phyloP scores from a whole-genome alignment of 1,284 basidiomycete genomes.

The Microbotryum silenes-acaulis region DNA sequence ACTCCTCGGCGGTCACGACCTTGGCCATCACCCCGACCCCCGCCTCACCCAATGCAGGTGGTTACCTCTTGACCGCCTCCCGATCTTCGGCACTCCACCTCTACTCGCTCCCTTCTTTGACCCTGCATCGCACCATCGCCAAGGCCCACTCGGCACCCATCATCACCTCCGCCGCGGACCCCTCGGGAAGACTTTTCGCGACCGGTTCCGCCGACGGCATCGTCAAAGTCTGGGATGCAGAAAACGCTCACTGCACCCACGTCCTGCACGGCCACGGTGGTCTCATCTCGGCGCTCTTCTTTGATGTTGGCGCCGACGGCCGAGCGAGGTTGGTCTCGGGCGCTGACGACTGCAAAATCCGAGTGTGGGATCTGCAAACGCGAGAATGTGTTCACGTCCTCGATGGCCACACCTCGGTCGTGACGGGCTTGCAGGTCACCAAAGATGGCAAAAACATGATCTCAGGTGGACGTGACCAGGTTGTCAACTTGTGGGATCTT shows the following conservation, averaged over 20 bases:
- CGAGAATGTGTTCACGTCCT: conserved; percentile 52
- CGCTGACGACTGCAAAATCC: conserved; percentile 63
- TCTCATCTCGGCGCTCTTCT: conserved; percentile 79
- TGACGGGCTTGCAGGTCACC: conserved; percentile 62
- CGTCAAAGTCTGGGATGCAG: conserved; percentile 93
- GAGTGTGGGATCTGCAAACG: conserved; percentile 78
- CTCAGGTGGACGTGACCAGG: conserved; percentile 81
- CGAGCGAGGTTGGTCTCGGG: conserved; percentile 33
- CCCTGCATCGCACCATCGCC: conserved; percentile 63
- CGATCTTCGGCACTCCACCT: conserved; percentile 47
- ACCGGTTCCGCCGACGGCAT: conserved; percentile 92
- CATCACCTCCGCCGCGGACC: conserved; percentile 74
- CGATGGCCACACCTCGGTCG: conserved; percentile 85
- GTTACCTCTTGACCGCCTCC: conserved; percentile 46
- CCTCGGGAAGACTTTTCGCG: conserved; percentile 82
- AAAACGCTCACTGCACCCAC: conserved; percentile 83
- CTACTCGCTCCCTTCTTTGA: conserved; percentile 46
- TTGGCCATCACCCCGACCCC: conserved; percentile 38
- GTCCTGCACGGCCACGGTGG: conserved; percentile 94
- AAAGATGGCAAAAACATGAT: conserved; percentile 74
- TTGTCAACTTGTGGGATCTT: conserved; percentile 82
- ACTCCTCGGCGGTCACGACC: conserved; percentile 50
- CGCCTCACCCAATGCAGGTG: conserved; percentile 36
- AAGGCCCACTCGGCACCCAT: conserved; percentile 88
- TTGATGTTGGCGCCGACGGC: conserved; percentile 47